Conservation (phyloP, 1,139 yeast species). For the Protomyces gravidus region DNA sequence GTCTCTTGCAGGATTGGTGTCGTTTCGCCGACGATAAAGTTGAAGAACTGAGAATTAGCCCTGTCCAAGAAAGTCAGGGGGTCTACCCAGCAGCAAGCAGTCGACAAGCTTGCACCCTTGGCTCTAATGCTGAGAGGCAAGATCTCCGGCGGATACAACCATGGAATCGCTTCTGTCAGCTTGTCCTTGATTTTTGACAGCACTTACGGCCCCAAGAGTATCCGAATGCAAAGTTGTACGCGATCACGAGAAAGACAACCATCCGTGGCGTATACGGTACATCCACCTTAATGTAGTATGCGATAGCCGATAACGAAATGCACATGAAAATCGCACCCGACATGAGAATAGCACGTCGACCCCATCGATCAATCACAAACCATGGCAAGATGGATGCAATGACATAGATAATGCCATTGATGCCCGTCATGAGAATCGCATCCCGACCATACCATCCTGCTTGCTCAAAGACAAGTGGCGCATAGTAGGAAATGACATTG, state of each 20-base stretch:
- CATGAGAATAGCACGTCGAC: conserved; percentile 73
- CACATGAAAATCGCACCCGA: conserved; percentile 81
- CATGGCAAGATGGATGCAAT: conserved; percentile 81
- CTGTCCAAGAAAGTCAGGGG: background rate
- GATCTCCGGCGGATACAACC: conserved; percentile 87
- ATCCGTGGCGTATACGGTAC: conserved; percentile 59
- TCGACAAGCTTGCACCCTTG: conserved; percentile 84
- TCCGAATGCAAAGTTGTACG: conserved; percentile 56
- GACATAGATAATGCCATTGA: conserved; percentile 71
- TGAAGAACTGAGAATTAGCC: conserved; percentile 82
- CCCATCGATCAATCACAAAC: conserved; percentile 87
- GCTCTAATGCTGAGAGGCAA: conserved; percentile 84
- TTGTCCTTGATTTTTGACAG: conserved; percentile 60
- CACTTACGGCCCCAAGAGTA: conserved; percentile 13
- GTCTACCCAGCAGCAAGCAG: conserved; percentile 47
- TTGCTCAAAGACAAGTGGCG: conserved; percentile 87
- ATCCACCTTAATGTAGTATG: conserved; percentile 61
- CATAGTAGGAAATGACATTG: conserved; percentile 86
- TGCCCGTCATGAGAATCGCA: conserved; percentile 90
- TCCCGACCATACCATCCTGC: conserved; percentile 91
- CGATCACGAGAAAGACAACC: conserved; percentile 71
- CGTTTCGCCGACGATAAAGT: conserved; percentile 85
- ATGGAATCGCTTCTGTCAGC: conserved; percentile 63
- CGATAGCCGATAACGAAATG: conserved; percentile 57
- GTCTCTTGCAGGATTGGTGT: conserved; percentile 77